Base-by-base conservation (phyloP, 192 early-diverging fungal genomes). In the Mortierella antarctica region DNA sequence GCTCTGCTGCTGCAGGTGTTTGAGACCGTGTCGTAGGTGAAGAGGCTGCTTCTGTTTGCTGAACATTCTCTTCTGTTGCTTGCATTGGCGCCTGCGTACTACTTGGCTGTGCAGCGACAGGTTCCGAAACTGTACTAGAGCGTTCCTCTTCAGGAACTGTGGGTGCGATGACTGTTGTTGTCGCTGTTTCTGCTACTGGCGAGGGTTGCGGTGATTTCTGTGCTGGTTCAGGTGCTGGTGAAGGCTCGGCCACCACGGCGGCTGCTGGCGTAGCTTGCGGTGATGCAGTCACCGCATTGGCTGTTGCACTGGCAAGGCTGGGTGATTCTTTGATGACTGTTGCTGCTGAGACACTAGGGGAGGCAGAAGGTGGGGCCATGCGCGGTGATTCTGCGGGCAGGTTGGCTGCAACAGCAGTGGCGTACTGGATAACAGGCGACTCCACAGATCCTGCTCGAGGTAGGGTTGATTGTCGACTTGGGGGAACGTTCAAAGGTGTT, bases 41-140 rank as follows among this genome's bases (percentile, higher is more conserved):
- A 46, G 65, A 40, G 15, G 54, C 2, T 23, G 42, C 21, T 14
- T 15, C 9, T 53, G 62, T 62, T 41, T 67, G 51, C 50, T 57
- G 31, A 9, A 20, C 9, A 12, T 57, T 9, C 23, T 67, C 20
- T 14, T 64, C 14, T 57, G 95, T 82, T 93, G 95, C 64, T 18
- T 46, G 57, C 31, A 7, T 20, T 47, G 63, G 40, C 10, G 64
- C 15, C 17, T 61, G 50, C 5, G 12, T 18, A 6, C 39, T 61
- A 20, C 41, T 41, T 45, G 47, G n/a, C 17, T 55, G 62, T 9
- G 42, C 51, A 12, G 60, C 47, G 14, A 59, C 10, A 14, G 42
- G 17, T 31, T 52, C 49, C 82, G 31, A 31, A 31, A 31, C 31
- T 31, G 31, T 95, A 95, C 85, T 98, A 97, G 71, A 97, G 97